phyloP scores from a whole-genome alignment of 2,329 filamentous ascomycete species.

The Ophiostoma sp. region DNA sequence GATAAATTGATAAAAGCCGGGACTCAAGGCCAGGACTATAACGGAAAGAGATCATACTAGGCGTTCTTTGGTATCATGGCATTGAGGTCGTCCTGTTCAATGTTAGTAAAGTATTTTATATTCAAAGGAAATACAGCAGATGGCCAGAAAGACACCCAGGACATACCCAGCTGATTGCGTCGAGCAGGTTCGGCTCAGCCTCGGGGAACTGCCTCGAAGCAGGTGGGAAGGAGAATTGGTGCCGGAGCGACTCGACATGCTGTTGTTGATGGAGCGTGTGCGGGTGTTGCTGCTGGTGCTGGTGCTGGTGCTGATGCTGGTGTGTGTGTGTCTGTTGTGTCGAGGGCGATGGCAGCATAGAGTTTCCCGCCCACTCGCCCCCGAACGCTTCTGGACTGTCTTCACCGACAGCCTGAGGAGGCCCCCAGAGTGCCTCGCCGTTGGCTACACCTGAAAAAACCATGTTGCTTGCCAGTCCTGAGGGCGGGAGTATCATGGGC shows the following conservation, averaged over 20 bases:
- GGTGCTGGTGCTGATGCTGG: slow-evolving; percentile 16
- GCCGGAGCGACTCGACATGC: slow-evolving; percentile 9
- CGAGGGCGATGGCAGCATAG: neutral
- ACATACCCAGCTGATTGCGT: slow-evolving; percentile 21
- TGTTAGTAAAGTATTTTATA: neutral
- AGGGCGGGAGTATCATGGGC: neutral
- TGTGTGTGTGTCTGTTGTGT: slow-evolving; percentile 13
- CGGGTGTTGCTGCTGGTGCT: neutral
- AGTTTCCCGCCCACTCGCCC: neutral
- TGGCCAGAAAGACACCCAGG: neutral
- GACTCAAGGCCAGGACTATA: neutral
- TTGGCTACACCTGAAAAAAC: slow-evolving; percentile 46
- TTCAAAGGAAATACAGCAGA: too few species aligned
- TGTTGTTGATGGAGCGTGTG: slow-evolving; percentile 8
- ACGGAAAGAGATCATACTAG: neutral
- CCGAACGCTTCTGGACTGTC: slow-evolving; percentile 39
- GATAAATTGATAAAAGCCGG: neutral
- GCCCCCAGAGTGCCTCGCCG: slow-evolving; percentile 44
- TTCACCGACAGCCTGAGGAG: slow-evolving; percentile 30
- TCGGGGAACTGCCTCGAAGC: slow-evolving; percentile 5
- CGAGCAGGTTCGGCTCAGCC: slow-evolving; percentile 14
- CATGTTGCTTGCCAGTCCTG: slow-evolving; percentile 29
- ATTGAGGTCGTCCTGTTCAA: slow-evolving; percentile 17
- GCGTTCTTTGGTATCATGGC: slow-evolving; percentile 18
- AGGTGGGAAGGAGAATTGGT: neutral